Evolutionary conservation across 176 grass and related monocot genomes (phyloP).

Genomic region (Areca catechu): DNA sequence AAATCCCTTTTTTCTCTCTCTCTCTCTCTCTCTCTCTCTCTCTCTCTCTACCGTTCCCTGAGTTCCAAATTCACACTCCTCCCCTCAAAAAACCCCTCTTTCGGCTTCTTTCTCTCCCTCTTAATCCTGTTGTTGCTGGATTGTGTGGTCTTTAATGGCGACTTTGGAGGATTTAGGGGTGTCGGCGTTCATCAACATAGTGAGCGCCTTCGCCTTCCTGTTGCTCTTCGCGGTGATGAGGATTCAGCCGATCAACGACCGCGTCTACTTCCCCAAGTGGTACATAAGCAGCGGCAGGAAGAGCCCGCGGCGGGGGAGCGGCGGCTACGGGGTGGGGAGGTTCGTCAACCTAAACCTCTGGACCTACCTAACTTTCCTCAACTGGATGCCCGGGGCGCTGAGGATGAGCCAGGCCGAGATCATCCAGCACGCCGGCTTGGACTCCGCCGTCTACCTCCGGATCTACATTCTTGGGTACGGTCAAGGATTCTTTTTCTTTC

Average conservation of each 20-base stretch:
- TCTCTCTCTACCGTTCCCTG: no score
- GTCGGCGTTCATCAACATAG: constrained; percentile 93
- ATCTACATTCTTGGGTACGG: constrained; percentile 91
- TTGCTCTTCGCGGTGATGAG: constrained; percentile 79
- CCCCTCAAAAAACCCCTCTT: no score
- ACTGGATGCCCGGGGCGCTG: constrained; percentile 79
- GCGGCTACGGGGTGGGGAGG: constrained; percentile 28
- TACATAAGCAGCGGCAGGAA: constrained; percentile 40
- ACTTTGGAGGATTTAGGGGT: constrained; percentile 76
- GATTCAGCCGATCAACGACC: constrained; percentile 91
- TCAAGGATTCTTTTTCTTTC: constrained; percentile 2
- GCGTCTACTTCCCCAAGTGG: constrained; percentile 95
- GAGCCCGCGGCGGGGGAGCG: constrained; percentile 10
- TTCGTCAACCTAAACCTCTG: constrained; percentile 88
- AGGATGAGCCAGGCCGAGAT: constrained; percentile 63
- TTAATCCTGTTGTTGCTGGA: background rate
- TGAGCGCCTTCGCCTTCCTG: constrained; percentile 69
- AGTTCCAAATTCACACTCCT: no score
- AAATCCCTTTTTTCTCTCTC: no score
- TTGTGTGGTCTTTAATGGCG: constrained; percentile 39
- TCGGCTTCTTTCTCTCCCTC: no score
- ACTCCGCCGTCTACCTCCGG: constrained; percentile 88
- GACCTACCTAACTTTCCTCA: constrained; percentile 85
- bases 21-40: no score
- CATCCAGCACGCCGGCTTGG: constrained; percentile 68